These are phyloP conservation scores for Tympanopsis confertula DNA, from an alignment of 2,329 filamentous ascomycete species.

Conservation along the genomic window DNA sequence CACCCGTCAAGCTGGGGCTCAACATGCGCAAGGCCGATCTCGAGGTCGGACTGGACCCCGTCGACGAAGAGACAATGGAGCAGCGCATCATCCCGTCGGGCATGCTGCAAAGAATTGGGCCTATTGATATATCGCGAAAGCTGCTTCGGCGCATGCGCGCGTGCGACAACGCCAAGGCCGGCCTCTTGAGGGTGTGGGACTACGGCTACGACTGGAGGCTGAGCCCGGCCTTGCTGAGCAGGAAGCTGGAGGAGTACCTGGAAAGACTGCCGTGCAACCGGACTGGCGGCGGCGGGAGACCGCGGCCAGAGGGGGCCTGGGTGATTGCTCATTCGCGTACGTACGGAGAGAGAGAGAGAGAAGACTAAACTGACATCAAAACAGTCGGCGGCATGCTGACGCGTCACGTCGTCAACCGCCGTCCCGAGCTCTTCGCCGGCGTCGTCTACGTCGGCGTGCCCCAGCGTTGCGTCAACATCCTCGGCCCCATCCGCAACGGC, in stretches of 20 bases:
- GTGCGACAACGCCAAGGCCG: constrained; percentile 60
- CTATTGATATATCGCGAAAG: constrained; percentile 76
- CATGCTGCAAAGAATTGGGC: constrained; percentile 81
- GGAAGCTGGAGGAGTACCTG: constrained; percentile 62
- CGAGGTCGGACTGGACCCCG: constrained; percentile 69
- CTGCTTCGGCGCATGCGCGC: constrained; percentile 68
- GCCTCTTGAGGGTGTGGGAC: constrained; percentile 69
- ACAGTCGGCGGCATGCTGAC: constrained; percentile 80
- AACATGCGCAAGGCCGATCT: constrained; percentile 87
- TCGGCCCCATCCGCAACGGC: constrained; percentile 82
- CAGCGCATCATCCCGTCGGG: constrained; percentile 74
- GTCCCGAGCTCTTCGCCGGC: constrained; percentile 74
- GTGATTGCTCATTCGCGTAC: constrained; percentile 89
- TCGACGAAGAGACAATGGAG: constrained; percentile 75
- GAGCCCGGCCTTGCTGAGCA: constrained; percentile 65
- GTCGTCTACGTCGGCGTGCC: constrained; percentile 79
- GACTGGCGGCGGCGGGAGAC: constrained; percentile 32
- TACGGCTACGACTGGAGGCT: constrained; percentile 96
- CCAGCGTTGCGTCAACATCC: constrained; percentile 81
- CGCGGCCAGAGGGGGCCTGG: constrained; percentile 52
- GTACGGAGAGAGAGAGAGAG: too few relatives aligned
- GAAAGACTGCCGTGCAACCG: constrained; percentile 66
- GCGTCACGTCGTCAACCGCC: constrained; percentile 73
- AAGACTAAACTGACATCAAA: too few relatives aligned
- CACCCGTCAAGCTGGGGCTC: constrained; percentile 81